Evolutionary conservation across 2,329 filamentous ascomycete species (phyloP), one percentile per base, ranked within the genome.

Genomic region (Bipolaris bicolor): DNA sequence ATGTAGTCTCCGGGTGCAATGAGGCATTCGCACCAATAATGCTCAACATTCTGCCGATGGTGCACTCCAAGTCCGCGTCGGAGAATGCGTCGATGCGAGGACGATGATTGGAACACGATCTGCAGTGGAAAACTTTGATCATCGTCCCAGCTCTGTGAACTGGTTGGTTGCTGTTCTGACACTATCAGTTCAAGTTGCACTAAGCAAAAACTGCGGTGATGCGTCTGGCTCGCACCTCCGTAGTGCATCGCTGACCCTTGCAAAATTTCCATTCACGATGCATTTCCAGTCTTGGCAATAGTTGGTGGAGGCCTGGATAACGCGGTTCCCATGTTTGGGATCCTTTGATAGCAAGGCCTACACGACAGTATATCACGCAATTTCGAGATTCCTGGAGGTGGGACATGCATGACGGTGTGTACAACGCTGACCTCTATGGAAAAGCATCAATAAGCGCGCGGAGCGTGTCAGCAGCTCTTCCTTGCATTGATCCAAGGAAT

Each of bases 171-270:
- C 26, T 34, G 18, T 15, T 22, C n/a, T 33, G 29, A 20, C 31
- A 5, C 22, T 16, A 43, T n/a, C 40, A 26, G 7, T 24, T 43
- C 5, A 13, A 26, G 22, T 43, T 43, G 24, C 34, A 36, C 40
- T 18, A 26, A 34, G 29, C n/a, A 39, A 16, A n/a, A 20, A 43
- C 40, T 43, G 24, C 40, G 22, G 13, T 7, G 13, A 29, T 41
- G 29, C 10, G 16, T 15, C 36, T 31, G 26, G 39, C 37, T 52
- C 49, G 40, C 40, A 52, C 24, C 36, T 52, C 49, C 40, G 49
- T 45, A 29, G 40, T 13, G 39, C 29, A 49, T 34, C 24, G 15
- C 6, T 31, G 11, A 46, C 36, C 41, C 41, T 29, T 37, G 31
- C 10, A 15, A 1, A 22, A 37, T 22, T 13, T 16, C 6, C 22